phyloP scores from a whole-genome alignment of 805 yeast species.

The Ogataea nakhonphanomensis region DNA sequence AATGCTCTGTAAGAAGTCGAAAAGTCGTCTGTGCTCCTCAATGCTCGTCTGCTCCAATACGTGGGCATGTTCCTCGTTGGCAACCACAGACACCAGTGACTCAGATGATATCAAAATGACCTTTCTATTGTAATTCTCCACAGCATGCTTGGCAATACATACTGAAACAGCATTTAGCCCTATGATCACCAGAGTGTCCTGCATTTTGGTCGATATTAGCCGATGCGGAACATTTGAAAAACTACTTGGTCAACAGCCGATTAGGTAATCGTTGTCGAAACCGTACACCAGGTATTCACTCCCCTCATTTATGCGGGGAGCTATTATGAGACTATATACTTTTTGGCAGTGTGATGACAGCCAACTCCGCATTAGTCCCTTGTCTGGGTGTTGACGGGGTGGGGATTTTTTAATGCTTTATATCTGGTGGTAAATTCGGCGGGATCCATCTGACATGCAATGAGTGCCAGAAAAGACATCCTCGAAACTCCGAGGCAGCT shows the following conservation, averaged over 20 bases:
- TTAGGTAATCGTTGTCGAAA: conserved; percentile 1
- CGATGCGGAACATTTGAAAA: neutral
- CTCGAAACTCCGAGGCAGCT: conserved; percentile 13
- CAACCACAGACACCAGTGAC: conserved; percentile 7
- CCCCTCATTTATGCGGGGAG: conserved; percentile 7
- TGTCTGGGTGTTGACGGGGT: no score
- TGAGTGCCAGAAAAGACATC: conserved; percentile 17
- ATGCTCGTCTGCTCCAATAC: conserved; percentile 12
- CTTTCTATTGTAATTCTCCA: conserved; percentile 4
- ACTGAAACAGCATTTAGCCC: conserved; percentile 17
- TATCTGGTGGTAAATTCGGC: no score
- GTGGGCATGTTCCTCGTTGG: conserved; percentile 16
- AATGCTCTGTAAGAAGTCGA: no score
- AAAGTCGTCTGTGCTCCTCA: neutral
- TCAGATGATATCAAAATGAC: conserved; percentile 17
- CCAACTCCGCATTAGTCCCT: no score
- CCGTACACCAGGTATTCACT: conserved; percentile 3
- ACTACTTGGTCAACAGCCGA: neutral
- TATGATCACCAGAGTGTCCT: conserved; percentile 7
- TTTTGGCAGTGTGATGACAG: no score
- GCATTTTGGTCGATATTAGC: neutral
- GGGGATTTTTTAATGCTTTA: no score
- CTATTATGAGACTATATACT: neutral
- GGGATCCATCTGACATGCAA: neutral
- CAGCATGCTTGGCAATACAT: conserved; percentile 10